Evolutionary conservation across 2,329 filamentous ascomycete genomes (phyloP).

Genomic region (Apiospora koreana): DNA sequence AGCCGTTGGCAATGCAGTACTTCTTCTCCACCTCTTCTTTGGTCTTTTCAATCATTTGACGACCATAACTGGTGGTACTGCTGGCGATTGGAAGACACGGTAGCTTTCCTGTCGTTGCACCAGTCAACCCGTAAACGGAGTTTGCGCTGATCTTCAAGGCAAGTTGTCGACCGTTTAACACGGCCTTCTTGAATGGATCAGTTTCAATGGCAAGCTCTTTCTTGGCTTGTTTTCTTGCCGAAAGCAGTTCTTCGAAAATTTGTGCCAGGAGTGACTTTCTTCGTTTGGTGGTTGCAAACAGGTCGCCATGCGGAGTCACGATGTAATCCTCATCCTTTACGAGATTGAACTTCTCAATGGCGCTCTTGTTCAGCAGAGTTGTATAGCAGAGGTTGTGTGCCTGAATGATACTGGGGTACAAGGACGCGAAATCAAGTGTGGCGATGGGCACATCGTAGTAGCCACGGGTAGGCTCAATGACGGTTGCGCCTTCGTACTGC

Average conservation of each 20-base stretch:
- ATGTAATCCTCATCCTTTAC: conserved; percentile 95
- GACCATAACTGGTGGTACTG: conserved; percentile 94
- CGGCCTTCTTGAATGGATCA: conserved; percentile 96
- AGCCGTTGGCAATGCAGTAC: conserved; percentile 93
- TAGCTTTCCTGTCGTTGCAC: conserved; percentile 92
- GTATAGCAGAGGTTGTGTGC: conserved; percentile 99
- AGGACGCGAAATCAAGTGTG: conserved; percentile 96
- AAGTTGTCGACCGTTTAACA: conserved; percentile 94
- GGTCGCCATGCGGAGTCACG: conserved; percentile 89
- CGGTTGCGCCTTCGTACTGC: conserved; percentile 95
- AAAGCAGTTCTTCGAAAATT: conserved; percentile 89
- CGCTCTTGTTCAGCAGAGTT: conserved; percentile 78
- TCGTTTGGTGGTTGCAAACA: conserved; percentile 85
- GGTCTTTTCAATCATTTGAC: conserved; percentile 98
- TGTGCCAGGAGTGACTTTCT: conserved; percentile 91
- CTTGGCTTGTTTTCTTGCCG: conserved; percentile 94
- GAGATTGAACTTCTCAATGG: conserved; percentile 73
- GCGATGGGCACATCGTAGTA: conserved; percentile 96
- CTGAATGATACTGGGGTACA: conserved; percentile 98
- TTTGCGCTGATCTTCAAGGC: conserved; percentile 97
- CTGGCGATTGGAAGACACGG: conserved; percentile 94
- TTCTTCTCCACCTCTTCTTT: conserved; percentile 91
- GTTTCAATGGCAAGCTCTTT: conserved; percentile 85
- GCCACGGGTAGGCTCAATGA: conserved; percentile 90
- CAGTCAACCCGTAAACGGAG: conserved; percentile 95